phyloP scores from a whole-genome alignment of 805 yeast species.

The Danielia oregonensis region DNA sequence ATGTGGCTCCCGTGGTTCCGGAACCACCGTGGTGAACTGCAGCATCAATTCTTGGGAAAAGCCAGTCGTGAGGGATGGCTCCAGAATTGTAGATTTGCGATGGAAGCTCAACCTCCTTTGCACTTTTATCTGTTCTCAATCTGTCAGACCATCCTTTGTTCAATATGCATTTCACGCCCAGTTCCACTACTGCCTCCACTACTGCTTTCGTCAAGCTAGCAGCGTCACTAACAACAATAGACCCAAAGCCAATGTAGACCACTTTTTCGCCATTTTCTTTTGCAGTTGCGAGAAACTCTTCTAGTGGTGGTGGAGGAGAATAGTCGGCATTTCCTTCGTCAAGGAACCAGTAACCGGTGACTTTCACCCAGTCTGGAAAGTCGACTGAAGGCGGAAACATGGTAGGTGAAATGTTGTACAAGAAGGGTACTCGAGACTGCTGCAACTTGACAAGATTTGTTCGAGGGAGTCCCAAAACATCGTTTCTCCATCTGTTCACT shows the following conservation, averaged over 20 bases:
- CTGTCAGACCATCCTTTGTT: conserved; percentile 96
- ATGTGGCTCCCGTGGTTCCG: conserved; percentile 91
- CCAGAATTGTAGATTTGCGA: conserved; percentile 66
- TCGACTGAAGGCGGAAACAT: conserved; percentile 92
- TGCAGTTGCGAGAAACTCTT: conserved; percentile 62
- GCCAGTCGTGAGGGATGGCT: conserved; percentile 88
- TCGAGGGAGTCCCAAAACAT: conserved; percentile 57
- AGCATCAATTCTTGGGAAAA: conserved; percentile 83
- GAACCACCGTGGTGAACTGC: conserved; percentile 98
- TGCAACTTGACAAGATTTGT: conserved; percentile 71
- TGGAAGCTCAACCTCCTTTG: conserved; percentile 52
- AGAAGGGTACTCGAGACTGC: conserved; percentile 78
- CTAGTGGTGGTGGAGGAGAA: conserved; percentile 57
- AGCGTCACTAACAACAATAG: conserved; percentile 87
- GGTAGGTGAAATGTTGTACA: conserved; percentile 84
- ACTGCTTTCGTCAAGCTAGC: conserved; percentile 72
- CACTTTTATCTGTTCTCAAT: conserved; percentile 32
- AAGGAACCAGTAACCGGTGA: conserved; percentile 94
- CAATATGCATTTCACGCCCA: conserved; percentile 82
- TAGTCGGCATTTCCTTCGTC: conserved; percentile 56
- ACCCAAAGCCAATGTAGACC: conserved; percentile 93
- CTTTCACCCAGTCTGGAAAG: conserved; percentile 92
- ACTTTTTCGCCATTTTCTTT: conserved; percentile 57
- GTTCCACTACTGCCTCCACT: conserved; percentile 69
- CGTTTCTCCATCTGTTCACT: conserved; percentile 82